These are phyloP conservation scores for Mucuna pruriens DNA, from an alignment of 306 rosid genomes.

Conservation along the genomic window DNA sequence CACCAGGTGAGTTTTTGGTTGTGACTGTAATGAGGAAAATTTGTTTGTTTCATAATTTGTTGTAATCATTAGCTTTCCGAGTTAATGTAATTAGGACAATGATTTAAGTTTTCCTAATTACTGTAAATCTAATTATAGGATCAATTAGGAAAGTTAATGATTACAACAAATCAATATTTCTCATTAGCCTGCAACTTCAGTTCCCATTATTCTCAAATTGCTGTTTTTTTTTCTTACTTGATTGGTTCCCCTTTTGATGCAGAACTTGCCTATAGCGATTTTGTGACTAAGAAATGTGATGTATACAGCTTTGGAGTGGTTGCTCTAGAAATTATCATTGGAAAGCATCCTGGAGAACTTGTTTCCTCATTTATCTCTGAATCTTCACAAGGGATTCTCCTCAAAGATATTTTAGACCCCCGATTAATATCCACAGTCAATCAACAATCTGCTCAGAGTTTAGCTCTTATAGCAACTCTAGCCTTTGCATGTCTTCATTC, in stretches of 20 bases:
- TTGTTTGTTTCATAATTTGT: not conserved
- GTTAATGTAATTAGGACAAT: not conserved
- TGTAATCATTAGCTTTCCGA: not conserved
- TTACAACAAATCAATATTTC: too few species aligned
- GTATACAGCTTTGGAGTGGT: conserved; percentile 33
- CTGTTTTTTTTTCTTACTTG: not conserved
- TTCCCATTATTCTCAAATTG: not conserved
- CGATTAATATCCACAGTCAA: not conserved
- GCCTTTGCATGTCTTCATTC: conserved; percentile 26
- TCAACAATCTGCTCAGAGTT: conserved; percentile 2
- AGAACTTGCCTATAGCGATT: not conserved
- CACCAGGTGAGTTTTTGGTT: not conserved
- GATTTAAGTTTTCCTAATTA: not conserved
- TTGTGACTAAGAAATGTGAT: conserved; percentile 16
- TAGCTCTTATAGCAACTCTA: conserved; percentile 11
- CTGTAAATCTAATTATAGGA: too few species aligned
- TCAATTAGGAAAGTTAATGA: too few species aligned
- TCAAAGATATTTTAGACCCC: conserved; percentile 27
- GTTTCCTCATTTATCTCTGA: conserved; percentile 15
- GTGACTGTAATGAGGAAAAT: not conserved
- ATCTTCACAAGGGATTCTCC: not conserved
- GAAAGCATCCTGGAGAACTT: conserved; percentile 31
- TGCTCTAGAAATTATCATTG: conserved; percentile 25
- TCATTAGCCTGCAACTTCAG: not conserved
- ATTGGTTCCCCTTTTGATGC: not conserved